These are phyloP conservation scores for Solanum pimpinellifolium DNA, from an alignment of 257 asterid species.

Conservation along the genomic window DNA sequence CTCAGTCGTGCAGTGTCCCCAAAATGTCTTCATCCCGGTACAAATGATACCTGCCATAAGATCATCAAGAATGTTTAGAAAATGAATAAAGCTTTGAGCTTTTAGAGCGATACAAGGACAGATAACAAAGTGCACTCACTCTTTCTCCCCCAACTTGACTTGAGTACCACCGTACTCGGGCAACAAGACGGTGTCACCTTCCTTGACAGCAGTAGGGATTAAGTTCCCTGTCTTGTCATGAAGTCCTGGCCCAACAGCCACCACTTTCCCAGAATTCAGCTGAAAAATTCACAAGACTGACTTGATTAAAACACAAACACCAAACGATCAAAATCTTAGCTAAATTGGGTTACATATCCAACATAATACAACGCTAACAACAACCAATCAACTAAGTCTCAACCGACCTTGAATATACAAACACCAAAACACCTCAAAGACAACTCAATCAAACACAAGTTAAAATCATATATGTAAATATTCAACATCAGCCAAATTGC, in stretches of 20 bases:
- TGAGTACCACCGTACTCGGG: conserved; percentile 92
- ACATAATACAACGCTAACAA: not conserved
- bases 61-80: not conserved
- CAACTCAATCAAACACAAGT: not conserved
- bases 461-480: not conserved
- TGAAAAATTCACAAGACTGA: conserved; percentile 15
- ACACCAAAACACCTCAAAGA: not conserved
- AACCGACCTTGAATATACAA: not conserved
- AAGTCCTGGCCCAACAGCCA: conserved; percentile 78
- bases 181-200: conserved; percentile 82
- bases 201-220: conserved; percentile 70
- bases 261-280: conserved; percentile 81
- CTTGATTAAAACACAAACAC: not conserved
- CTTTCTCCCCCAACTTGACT: conserved; percentile 80
- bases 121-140: conserved; percentile 28
- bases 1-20: conserved; percentile 49
- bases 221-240: conserved; percentile 41
- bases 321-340: not conserved
- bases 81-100: not conserved
- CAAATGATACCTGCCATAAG: conserved; percentile 41
- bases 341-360: not conserved
- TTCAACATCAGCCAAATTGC: not conserved
- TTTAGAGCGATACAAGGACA: not conserved
- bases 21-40: conserved; percentile 57
- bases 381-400: not conserved